A percentile compares a stretch with the other conserved stretches of the same genome.
Evolutionary conservation across 176 grass and related monocot species (phyloP).

Genomic region (Eleusine indica): DNA sequence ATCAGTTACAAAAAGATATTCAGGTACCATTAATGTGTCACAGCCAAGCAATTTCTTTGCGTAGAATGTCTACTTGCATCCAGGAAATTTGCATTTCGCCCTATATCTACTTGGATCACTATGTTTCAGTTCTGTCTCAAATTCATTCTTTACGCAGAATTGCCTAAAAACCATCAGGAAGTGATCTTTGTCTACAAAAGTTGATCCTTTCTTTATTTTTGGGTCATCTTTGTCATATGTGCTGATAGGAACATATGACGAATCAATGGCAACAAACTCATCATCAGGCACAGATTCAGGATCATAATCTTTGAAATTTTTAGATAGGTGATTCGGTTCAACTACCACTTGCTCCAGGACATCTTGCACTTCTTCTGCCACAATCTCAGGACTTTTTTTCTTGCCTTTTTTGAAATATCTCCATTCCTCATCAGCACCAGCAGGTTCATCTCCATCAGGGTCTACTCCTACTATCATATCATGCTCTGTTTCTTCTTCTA

Average conservation of each 20-base stretch:
- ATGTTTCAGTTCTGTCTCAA: background rate
- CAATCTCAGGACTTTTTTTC: background rate
- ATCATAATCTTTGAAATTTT: background rate
- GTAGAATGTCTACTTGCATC: background rate
- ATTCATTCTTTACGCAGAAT: constrained; percentile 25
- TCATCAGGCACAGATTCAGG: background rate
- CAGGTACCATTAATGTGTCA: background rate
- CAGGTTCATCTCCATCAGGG: background rate
- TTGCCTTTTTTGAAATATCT: background rate
- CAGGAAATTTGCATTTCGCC: background rate
- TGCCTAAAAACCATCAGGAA: background rate
- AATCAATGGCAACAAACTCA: background rate
- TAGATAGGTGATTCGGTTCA: background rate
- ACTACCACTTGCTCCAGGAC: too few relatives aligned
- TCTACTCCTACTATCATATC: background rate
- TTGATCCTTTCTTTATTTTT: background rate
- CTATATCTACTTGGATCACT: background rate
- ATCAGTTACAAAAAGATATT: too few relatives aligned
- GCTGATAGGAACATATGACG: background rate
- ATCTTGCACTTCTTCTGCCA: too few relatives aligned
- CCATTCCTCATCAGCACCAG: background rate
- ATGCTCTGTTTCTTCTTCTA: background rate
- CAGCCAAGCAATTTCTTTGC: background rate
- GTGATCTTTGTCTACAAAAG: constrained; percentile 29
- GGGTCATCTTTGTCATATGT: constrained; percentile 21